Conservation (phyloP, 2,329 filamentous ascomycete species). For the Cercospora zeae-maydis region DNA sequence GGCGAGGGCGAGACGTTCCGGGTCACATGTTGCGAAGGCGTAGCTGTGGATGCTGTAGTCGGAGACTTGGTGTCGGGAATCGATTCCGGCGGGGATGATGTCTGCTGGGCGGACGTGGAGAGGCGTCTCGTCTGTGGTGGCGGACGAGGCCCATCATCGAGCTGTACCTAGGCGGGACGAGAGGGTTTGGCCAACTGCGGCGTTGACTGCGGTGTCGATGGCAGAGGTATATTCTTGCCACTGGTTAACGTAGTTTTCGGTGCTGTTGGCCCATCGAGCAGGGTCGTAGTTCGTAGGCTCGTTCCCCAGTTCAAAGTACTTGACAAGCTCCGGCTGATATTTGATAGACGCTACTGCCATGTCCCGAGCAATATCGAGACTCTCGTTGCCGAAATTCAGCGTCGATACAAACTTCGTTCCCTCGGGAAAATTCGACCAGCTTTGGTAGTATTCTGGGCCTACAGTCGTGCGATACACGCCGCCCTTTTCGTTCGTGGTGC, state of each 20-base stretch:
- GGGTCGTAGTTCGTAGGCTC: slow-evolving; percentile 33
- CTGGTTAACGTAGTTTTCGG: slow-evolving; percentile 31
- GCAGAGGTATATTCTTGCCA: slow-evolving; percentile 32
- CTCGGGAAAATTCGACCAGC: slow-evolving; percentile 33
- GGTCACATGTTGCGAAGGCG: slow-evolving; percentile 33
- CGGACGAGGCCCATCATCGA: slow-evolving; percentile 32
- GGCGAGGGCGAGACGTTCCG: slow-evolving; percentile 25
- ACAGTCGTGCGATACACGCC: slow-evolving; percentile 33
- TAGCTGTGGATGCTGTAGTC: slow-evolving; percentile 35
- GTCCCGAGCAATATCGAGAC: slow-evolving; percentile 29
- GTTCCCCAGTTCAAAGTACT: slow-evolving; percentile 33
- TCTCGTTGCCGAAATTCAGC: slow-evolving; percentile 33
- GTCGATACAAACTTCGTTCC: slow-evolving; percentile 32
- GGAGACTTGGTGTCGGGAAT: slow-evolving; percentile 26
- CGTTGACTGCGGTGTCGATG: slow-evolving; percentile 30
- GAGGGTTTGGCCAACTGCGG: not conserved
- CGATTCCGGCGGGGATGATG: slow-evolving; percentile 32
- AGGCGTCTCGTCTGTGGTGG: slow-evolving; percentile 31
- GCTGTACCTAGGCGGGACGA: slow-evolving; percentile 12
- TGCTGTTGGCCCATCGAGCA: slow-evolving; percentile 28
- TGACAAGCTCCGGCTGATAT: slow-evolving; percentile 27
- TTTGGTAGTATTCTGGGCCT: slow-evolving; percentile 32
- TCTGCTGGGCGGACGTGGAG: slow-evolving; percentile 31
- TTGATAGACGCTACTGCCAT: slow-evolving; percentile 31
- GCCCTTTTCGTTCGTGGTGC: slow-evolving; percentile 27